Evolutionary conservation across 768 basidiomycete species (phyloP), one percentile per base, ranked within the genome.

Genomic region (Mycena olivaceomarginata): DNA sequence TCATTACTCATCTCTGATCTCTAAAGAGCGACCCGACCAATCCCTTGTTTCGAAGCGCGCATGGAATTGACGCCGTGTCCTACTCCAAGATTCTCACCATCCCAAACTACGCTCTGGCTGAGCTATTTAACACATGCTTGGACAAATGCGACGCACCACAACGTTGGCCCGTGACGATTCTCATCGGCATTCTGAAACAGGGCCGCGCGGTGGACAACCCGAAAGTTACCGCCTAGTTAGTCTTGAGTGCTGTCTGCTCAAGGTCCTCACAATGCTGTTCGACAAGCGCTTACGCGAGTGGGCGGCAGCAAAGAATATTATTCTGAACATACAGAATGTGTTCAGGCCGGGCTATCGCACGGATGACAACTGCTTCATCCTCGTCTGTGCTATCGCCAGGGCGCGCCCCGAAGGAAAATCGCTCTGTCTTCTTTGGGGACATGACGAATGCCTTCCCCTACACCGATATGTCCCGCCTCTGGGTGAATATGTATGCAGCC

Each of bases 271-370:
- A 15, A 70, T 81, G 4, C 64, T 82, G 0, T 77, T 82, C 0
- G 75, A 82, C 5, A 9, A 31, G n/a, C 56, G 80, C 8, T 66
- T 81, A 0, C 76, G 69, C 7, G 69, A 48, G 13, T 82, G 79
- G 80, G 75, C 74, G 0, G 82, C 81, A 9, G 67, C 46, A 1
- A 25, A 56, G 1, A 53, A 67, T 22, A 31, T 82, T 0, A 22
- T 86, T 9, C 85, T 84, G 0, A 65, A 60, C 4, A 82, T 82
- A 0, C 85, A 86, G 74, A 85, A 83, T 70, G 84, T 85, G 0
- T 86, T 86, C 59, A 57, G 84, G 1, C 46, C 65, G 9, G 76
- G 75, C 1, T 79, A 74, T 22, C 78, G 83, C 0, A 85, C 85
- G 6, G 79, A 81, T 70, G 80, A 85, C 73, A 85, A 85, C 75